Evolutionary conservation across 345 rosid species (phyloP), one percentile per base, ranked within the genome.

Genomic region (Cardamine occulta): DNA sequence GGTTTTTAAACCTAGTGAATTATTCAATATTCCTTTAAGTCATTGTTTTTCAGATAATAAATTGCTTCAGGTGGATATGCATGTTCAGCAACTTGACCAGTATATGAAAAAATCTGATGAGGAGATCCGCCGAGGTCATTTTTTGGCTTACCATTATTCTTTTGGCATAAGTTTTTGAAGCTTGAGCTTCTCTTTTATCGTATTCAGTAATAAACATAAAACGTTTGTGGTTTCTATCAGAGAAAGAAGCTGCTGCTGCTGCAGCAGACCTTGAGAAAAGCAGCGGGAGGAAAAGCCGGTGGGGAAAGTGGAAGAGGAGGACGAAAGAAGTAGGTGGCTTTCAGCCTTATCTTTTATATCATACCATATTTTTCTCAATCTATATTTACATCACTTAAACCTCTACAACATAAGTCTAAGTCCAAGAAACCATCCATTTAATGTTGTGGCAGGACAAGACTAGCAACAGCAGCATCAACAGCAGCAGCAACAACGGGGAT

Each of bases 21-120:
- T 57, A 49, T 23, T 12, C 49, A 3, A 39, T 74, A 52, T 74
- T 59, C 32, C 65, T 35, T 6, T 7, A 62, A 69, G 82, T 62
- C 72, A 56, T 71, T 74, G 37, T 13, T 60, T 80, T 80, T 53
- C 74, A 70, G 77, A 72, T 57, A 2, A 51, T 71, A 23, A 71
- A 59, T 80, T 71, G 77, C 65, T 66, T 86, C 92, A 95, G 99
- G 99, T 95, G 55, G 99, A 95, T 82, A 68, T 88, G 71, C 99
- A 95, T 64, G 89, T 95, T 73, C 99, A 92, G 59, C 96, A 88
- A 74, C 95, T 92, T 54, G 99, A 95, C 89, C 97, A 88, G 66
- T 90, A 88, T 63, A 73, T 95, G 86, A 95, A 86, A 68, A 90
- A 76, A 78, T 86, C 87, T 21, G 86, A 89, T 29, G 96, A 92